A percentile compares a stretch with the other conserved stretches of the same genome.
phyloP scores from a whole-genome alignment of 768 basidiomycete genomes.

The Pleurotus tuber-regium region DNA sequence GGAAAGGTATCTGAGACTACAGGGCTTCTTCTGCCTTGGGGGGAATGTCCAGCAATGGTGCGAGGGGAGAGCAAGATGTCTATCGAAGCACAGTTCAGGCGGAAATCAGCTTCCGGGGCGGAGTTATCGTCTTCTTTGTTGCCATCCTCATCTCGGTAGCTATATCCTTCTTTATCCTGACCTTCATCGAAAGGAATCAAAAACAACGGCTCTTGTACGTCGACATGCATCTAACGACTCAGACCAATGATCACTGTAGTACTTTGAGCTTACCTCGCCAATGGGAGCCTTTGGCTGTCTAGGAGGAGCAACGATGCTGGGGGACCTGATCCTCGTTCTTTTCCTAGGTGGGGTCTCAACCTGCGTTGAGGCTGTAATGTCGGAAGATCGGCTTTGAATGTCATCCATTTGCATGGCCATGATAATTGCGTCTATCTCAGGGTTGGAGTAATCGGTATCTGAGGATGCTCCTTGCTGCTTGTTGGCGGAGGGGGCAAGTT shows the following conservation, averaged over 20 bases:
- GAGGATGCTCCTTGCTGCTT: conserved; percentile 20
- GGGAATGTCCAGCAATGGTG: conserved; percentile 11
- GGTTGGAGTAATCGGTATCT: conserved; percentile 38
- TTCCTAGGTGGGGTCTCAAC: conserved; percentile 9
- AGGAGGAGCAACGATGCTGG: not conserved
- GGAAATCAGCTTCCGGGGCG: conserved; percentile 24
- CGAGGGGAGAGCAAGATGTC: conserved; percentile 23
- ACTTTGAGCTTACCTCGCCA: not conserved
- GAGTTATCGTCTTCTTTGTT: not conserved
- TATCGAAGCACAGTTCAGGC: conserved; percentile 29
- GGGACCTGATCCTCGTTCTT: not conserved
- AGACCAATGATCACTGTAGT: not conserved
- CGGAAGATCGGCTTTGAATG: not conserved
- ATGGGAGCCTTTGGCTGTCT: not conserved
- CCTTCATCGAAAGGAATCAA: conserved; percentile 1
- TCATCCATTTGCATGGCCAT: conserved; percentile 30
- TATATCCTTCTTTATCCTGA: not conserved
- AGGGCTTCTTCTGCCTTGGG: conserved; percentile 7
- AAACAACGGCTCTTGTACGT: too few species aligned
- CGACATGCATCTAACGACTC: not conserved
- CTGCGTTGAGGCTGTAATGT: not conserved
- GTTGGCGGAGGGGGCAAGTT: conserved; percentile 4
- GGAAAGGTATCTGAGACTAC: too few species aligned
- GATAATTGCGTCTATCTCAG: conserved; percentile 43
- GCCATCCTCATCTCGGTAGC: not conserved